A percentile compares a stretch with the other conserved stretches of the same genome.
These are phyloP conservation scores for Aureobasidium namibiae DNA, from an alignment of 2,329 filamentous ascomycete species.

Conservation along the genomic window DNA sequence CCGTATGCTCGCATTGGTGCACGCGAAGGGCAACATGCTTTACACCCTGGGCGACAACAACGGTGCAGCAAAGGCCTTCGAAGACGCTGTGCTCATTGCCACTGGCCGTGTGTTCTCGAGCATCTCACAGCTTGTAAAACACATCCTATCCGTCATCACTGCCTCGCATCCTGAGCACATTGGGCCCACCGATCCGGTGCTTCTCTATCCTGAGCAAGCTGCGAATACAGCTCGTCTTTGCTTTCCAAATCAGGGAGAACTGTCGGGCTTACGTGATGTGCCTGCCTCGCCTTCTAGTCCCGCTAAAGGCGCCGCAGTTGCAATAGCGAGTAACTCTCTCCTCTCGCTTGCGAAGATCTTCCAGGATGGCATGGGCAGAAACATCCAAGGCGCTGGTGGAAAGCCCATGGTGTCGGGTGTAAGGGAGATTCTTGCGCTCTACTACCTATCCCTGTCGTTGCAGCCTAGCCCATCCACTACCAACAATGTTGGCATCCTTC, in stretches of 20 bases:
- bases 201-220: conserved; percentile 77
- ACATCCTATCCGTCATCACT: conserved; percentile 62
- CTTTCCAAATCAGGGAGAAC: conserved; percentile 64
- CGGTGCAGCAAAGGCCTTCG: conserved; percentile 78
- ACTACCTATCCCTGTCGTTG: conserved; percentile 88
- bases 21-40: conserved; percentile 97
- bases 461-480: conserved; percentile 96
- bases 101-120: conserved; percentile 61
- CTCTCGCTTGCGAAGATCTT: conserved; percentile 95
- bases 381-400: conserved; percentile 36
- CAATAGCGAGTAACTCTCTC: conserved; percentile 91
- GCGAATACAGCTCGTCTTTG: conserved; percentile 74
- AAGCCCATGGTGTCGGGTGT: conserved; percentile 58
- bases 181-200: conserved; percentile 50
- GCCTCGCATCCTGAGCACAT: conserved; percentile 21
- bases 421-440: conserved; percentile 85
- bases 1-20: conserved; percentile 82
- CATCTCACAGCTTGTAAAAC: conserved; percentile 70
- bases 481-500: conserved; percentile 93
- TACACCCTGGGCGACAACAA: conserved; percentile 80
- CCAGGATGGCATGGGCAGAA: conserved; percentile 85
- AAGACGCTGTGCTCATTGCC: conserved; percentile 87
- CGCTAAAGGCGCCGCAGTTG: conserved; percentile 70
- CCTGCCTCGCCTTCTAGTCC: conserved; percentile 49
- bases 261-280: conserved; percentile 72